phyloP scores from a whole-genome alignment of 345 rosid species.

The Salix viminalis region DNA sequence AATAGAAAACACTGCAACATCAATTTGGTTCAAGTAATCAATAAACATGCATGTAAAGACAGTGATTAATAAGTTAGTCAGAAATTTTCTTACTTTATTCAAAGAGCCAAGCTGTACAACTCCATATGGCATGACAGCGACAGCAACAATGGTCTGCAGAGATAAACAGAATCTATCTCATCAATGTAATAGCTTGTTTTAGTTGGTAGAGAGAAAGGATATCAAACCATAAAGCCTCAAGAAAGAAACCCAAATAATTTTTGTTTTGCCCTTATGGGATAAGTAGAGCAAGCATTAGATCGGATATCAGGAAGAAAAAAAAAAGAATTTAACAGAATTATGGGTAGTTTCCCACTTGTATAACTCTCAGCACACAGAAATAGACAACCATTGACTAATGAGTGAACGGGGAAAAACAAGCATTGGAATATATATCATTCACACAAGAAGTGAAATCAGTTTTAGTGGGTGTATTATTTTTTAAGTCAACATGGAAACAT shows the following conservation, averaged over 20 bases:
- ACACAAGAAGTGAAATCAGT: background rate
- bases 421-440: background rate
- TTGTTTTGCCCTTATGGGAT: background rate
- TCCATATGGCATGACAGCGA: slow-evolving; percentile 73
- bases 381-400: background rate
- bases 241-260: background rate
- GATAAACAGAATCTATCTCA: slow-evolving; percentile 5
- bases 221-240: background rate
- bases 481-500: background rate
- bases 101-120: slow-evolving; percentile 89
- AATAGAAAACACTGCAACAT: background rate
- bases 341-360: background rate
- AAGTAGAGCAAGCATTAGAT: background rate
- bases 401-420: background rate
- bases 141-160: slow-evolving; percentile 63
- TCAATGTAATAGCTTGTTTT: background rate
- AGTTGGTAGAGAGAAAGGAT: background rate
- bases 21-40: background rate
- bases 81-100: slow-evolving; percentile 52
- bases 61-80: slow-evolving; percentile 3
- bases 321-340: background rate
- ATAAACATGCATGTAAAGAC: background rate
- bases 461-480: background rate
- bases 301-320: background rate
- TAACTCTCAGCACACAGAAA: background rate